phyloP scores from a whole-genome alignment of 2,329 filamentous ascomycete species.

The Thelonectria blattea region DNA sequence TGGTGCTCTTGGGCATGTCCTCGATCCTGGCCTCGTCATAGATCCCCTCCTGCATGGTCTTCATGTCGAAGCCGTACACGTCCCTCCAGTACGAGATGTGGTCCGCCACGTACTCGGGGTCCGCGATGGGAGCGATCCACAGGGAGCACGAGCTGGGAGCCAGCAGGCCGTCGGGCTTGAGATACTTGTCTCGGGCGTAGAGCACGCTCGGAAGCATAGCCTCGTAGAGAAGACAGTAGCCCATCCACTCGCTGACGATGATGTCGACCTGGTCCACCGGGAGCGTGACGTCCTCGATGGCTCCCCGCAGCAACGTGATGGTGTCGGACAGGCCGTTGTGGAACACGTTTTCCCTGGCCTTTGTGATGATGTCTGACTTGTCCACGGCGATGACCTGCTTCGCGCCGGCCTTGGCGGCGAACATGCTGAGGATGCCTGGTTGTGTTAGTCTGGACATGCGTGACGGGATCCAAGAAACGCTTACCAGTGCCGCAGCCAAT shows the following conservation, averaged over 20 bases:
- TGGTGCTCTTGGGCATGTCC: constrained; percentile 65
- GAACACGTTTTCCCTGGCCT: constrained; percentile 83
- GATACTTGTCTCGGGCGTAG: constrained; percentile 85
- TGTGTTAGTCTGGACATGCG: background rate
- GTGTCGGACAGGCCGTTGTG: constrained; percentile 75
- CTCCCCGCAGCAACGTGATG: constrained; percentile 82
- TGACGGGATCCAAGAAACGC: constrained; percentile 15
- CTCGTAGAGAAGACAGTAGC: constrained; percentile 90
- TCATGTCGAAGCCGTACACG: constrained; percentile 95
- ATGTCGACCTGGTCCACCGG: constrained; percentile 86
- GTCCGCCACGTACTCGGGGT: constrained; percentile 78
- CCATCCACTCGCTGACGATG: constrained; percentile 98
- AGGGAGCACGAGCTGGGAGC: constrained; percentile 86
- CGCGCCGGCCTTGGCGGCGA: constrained; percentile 89
- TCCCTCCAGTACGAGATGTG: constrained; percentile 87
- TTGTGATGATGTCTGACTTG: constrained; percentile 87
- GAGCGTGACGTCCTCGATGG: constrained; percentile 83
- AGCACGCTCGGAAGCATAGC: constrained; percentile 95
- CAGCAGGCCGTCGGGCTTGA: constrained; percentile 80
- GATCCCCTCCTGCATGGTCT: constrained; percentile 83
- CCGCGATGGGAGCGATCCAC: constrained; percentile 80
- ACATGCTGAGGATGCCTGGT: constrained; percentile 85
- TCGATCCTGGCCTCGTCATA: constrained; percentile 83
- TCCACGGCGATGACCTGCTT: constrained; percentile 88
- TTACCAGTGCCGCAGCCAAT: constrained; percentile 81